phyloP scores from a whole-genome alignment of 495 filamentous ascomycete species.

The Neurospora sp. region DNA sequence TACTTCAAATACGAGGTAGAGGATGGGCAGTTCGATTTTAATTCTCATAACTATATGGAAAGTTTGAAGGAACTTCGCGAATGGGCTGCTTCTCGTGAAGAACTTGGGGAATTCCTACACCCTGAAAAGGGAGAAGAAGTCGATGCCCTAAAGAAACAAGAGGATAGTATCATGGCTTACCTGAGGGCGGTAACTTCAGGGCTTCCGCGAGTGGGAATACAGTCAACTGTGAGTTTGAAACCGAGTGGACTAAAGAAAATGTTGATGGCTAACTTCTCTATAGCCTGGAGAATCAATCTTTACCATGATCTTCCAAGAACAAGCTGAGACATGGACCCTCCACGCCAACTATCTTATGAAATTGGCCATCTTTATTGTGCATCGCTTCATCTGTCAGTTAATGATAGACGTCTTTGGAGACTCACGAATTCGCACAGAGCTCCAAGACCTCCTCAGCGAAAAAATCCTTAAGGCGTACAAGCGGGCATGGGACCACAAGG shows the following conservation, averaged over 20 bases:
- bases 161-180: not conserved
- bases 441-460: constrained; percentile 35
- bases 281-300: constrained; percentile 32
- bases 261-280: not conserved
- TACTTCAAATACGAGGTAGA: not conserved
- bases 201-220: not conserved
- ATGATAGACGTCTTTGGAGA: constrained; percentile 32
- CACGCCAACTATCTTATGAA: constrained; percentile 30
- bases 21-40: not conserved
- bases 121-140: not conserved
- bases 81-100: not conserved
- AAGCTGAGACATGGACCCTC: constrained; percentile 39
- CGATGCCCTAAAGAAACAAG: not conserved
- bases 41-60: not conserved
- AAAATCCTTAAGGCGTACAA: constrained; percentile 33
- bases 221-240: not conserved
- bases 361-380: constrained; percentile 31
- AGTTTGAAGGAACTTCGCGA: not conserved
- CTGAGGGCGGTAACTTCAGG: not conserved
- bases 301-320: constrained; percentile 36
- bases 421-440: constrained; percentile 20
- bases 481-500: constrained; percentile 30
- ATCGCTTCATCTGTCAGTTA: constrained; percentile 34
- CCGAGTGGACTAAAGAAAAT: not conserved
- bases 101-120: not conserved